Evolutionary conservation across 805 yeast species (phyloP), one percentile per base, ranked within the genome.

Genomic region (Lipomyces sp.): DNA sequence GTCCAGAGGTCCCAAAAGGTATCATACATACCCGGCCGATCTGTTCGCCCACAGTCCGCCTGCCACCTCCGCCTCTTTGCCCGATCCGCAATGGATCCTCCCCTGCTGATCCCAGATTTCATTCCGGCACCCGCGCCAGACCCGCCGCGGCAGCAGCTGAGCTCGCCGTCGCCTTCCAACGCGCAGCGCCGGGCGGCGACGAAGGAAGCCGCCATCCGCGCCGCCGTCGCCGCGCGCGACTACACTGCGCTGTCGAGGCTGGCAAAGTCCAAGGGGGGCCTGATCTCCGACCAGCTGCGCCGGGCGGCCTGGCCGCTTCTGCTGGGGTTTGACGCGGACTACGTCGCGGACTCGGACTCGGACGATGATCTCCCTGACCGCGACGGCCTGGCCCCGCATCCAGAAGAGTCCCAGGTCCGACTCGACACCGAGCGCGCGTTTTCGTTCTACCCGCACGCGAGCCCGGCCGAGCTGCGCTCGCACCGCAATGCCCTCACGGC

Each of bases 401-500:
- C 69, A 44, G 96, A 88, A 63, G 93, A 84, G 61, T 77, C 77
- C 6, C 98, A 91, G 67, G 88, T 89, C 1, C 66, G 71, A 43
- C 75, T 88, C 49, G 98, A 91, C 67, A 83, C 87, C 2, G 78
- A 78, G 19, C 70, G 98, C 45, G 79, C 95, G 13, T 84, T 83
- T 63, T 77, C 76, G 8, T 63, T 62, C 52, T 70, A 70, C 39
- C 74, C 75, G 7, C 14, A 8, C 31, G 35, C 39, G 43, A 13
- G 31, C 43, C 31, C 31, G 24, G 47, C 35, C 6, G 32, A 61
- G 3, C 43, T 65, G 14, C 63, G 63, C 38, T 44, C 37, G 1
- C 66, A 81, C 42, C 72, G 76, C 51, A 63, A 63, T 23, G 63
- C 74, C 41, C 68, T 83, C 43, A 64, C 62, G 22, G 65, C 65